Conservation (phyloP, 208 protist species). For the Leishmania mexicana region DNA sequence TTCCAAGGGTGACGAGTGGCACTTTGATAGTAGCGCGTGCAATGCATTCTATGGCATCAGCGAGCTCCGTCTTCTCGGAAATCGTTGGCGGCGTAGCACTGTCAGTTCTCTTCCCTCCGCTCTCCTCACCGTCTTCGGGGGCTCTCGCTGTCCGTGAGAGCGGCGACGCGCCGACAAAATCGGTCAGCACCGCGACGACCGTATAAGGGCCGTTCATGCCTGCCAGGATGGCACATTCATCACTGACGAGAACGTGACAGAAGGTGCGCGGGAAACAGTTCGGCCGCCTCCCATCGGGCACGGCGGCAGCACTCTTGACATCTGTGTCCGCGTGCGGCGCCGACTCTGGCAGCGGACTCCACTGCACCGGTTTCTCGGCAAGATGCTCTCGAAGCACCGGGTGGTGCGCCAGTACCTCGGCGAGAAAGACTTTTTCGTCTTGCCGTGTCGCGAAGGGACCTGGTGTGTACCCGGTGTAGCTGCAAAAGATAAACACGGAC, state of each 20-base stretch:
- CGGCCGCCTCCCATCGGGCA: background rate
- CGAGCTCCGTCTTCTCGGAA: background rate
- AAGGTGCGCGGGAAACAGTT: conserved; percentile 6
- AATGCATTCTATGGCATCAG: conserved; percentile 7
- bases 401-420: conserved; percentile 18
- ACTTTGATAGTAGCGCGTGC: conserved; percentile 7
- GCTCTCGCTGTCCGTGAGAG: background rate
- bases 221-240: conserved; percentile 16
- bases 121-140: background rate
- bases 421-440: conserved; percentile 8
- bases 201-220: conserved; percentile 30
- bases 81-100: background rate
- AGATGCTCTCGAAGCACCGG: conserved; percentile 18
- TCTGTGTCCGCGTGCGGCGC: background rate
- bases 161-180: conserved; percentile 4
- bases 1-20: background rate
- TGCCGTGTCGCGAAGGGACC: background rate
- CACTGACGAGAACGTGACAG: conserved; percentile 16
- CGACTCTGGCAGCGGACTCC: background rate
- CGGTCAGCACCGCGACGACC: conserved; percentile 15
- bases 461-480: conserved; percentile 8
- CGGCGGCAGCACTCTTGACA: background rate
- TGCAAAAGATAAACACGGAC: conserved; percentile 24
- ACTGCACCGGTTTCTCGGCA: background rate
- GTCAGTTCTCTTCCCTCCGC: background rate